These are phyloP conservation scores for Conringia planisiliqua DNA, from an alignment of 345 rosid genomes.

Conservation along the genomic window DNA sequence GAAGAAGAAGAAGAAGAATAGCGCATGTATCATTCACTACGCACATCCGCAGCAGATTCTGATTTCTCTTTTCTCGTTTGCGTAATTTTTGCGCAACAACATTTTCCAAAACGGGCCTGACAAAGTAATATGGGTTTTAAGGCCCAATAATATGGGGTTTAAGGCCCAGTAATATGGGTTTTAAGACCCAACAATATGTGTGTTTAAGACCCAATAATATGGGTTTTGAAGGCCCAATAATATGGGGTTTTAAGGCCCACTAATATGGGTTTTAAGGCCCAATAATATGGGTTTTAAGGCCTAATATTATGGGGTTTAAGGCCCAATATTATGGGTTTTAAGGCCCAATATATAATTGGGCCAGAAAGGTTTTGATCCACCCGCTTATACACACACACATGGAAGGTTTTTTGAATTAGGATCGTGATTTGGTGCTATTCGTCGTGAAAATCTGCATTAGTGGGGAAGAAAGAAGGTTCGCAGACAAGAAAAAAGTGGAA, in stretches of 20 bases:
- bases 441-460: neutral
- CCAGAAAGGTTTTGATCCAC: too few relatives aligned
- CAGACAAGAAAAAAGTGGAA: slow-evolving; percentile 3
- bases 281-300: neutral
- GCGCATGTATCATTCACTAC: slow-evolving; percentile 34
- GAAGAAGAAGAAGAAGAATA: neutral
- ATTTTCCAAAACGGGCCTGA: neutral
- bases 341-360: neutral
- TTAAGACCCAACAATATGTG: slow-evolving; percentile 1
- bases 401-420: too few relatives aligned
- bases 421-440: neutral
- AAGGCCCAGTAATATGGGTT: neutral
- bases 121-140: neutral
- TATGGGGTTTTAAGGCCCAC: slow-evolving; percentile 2
- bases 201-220: too few relatives aligned
- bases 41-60: slow-evolving; percentile 15
- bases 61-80: neutral
- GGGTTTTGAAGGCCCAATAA: neutral
- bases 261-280: neutral
- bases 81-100: slow-evolving; percentile 5
- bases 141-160: slow-evolving; percentile 10
- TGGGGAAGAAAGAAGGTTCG: neutral
- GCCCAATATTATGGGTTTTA: too few relatives aligned
- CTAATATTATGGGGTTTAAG: too few relatives aligned
- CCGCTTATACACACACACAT: too few relatives aligned